Base-by-base conservation (phyloP, 129 eudicot genomes). In the Chrysanthemum seticuspe region DNA sequence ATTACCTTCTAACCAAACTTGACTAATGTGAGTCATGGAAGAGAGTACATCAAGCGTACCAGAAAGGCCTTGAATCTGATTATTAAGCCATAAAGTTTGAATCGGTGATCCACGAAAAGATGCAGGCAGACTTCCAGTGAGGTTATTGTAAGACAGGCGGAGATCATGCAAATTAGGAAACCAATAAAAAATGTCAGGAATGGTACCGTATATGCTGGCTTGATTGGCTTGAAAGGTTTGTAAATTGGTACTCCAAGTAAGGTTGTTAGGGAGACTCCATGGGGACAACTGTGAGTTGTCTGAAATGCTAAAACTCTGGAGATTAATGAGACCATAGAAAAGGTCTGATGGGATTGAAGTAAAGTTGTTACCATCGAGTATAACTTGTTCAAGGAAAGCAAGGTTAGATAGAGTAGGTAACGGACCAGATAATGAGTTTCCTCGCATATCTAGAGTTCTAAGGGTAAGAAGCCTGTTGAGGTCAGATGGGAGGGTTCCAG, bases 361-460 rank as follows among this genome's bases (percentile, higher is more conserved):
- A 77, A 86, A 86, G 4, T 53, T 12, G 53, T 83, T 86, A 31
- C 4, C 3, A 16, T 80, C 73, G 19, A 81, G 67, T 31, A 9
- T 56, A 13, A 80, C 18, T 3, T 57, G 14, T 53, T 78, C 55
- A 34, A 86, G 85, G 2, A 21, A 8, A 9, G 70, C 0, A 23
- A 80, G 71, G 72, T 80, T 78, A 14, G 82, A 73, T 25, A 86
- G 31, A 0, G 91, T 74, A 5, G 91, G 91, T 40, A 86, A 11
- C 5, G 74, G 13, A 1, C 91, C 91, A 9, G 80, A 65, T 61
- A 87, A 65, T 12, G 50, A 72, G 67, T 86, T 86, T 4, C 52
- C 13, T 6, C 68, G 73, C 18, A 81, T 74, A 18, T 74, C 29
- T 3, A 86, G 71, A 10, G 66, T 53, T 36, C 29, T 27, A 62